Conservation (phyloP, 2,329 filamentous ascomycete genomes). For the Blumeriella jaapii region DNA sequence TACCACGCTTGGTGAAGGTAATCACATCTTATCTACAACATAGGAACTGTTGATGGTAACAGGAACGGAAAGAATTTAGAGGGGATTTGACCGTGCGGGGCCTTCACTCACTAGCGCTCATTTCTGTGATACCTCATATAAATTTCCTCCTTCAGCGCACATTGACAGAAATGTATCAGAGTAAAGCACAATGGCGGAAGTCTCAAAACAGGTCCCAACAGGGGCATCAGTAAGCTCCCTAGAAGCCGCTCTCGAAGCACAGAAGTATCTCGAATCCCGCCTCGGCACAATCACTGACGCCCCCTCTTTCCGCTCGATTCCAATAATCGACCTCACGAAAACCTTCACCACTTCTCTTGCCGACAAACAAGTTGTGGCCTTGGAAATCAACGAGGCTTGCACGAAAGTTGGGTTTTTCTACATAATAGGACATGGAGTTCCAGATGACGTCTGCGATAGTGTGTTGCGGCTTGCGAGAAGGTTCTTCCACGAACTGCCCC, state of each 20-base stretch:
- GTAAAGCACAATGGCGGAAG: too few species aligned
- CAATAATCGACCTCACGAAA: slow-evolving; percentile 23
- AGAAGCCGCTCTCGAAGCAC: slow-evolving; percentile 20
- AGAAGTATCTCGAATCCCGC: slow-evolving; percentile 21
- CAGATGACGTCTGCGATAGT: slow-evolving; percentile 29
- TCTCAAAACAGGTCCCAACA: too few species aligned
- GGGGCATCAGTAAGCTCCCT: too few species aligned
- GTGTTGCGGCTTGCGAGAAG: slow-evolving; percentile 32
- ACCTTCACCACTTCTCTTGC: slow-evolving; percentile 22
- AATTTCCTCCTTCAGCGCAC: too few species aligned
- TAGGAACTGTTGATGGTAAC: too few species aligned
- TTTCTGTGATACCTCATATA: too few species aligned
- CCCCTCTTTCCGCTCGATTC: slow-evolving; percentile 21
- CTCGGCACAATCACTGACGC: slow-evolving; percentile 12
- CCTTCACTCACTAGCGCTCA: too few species aligned
- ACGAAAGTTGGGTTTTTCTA: slow-evolving; percentile 25
- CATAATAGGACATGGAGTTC: slow-evolving; percentile 36
- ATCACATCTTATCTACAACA: too few species aligned
- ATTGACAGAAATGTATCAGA: too few species aligned
- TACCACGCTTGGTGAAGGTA: too few species aligned
- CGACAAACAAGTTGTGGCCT: slow-evolving; percentile 19
- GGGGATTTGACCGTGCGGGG: too few species aligned
- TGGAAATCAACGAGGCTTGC: slow-evolving; percentile 23
- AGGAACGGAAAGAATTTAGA: too few species aligned
- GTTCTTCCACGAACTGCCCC: slow-evolving; percentile 37